These are phyloP conservation scores for Wallacemonas sp. DNA, from an alignment of 208 protist genomes.

Conservation along the genomic window DNA sequence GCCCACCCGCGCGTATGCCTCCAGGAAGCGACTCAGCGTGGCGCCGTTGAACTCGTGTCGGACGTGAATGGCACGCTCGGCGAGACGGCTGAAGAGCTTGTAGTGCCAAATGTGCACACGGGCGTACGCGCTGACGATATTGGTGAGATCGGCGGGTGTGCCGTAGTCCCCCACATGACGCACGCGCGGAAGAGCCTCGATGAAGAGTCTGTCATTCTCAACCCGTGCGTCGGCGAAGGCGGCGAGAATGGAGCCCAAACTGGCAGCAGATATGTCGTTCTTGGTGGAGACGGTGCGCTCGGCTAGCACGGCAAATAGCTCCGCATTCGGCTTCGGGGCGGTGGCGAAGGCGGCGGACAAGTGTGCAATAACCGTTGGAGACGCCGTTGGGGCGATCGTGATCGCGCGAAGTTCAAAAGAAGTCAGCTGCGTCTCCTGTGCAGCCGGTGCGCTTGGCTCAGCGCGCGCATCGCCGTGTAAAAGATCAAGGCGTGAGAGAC, in stretches of 20 bases:
- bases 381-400: slow-evolving; percentile 44
- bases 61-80: slow-evolving; percentile 73
- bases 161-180: slow-evolving; percentile 80
- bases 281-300: slow-evolving; percentile 64
- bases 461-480: slow-evolving; percentile 3
- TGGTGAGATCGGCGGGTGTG: slow-evolving; percentile 64
- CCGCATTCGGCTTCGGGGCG: slow-evolving; percentile 35
- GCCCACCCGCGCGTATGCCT: slow-evolving; percentile 62
- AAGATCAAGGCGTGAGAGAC: slow-evolving; percentile 44
- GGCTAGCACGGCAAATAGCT: slow-evolving; percentile 76
- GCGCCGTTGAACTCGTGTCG: slow-evolving; percentile 51
- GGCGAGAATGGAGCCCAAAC: slow-evolving; percentile 64
- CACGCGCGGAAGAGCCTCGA: slow-evolving; percentile 79
- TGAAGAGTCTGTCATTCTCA: slow-evolving; percentile 74
- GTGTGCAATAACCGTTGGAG: slow-evolving; percentile 48
- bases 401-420: slow-evolving; percentile 38
- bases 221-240: slow-evolving; percentile 65
- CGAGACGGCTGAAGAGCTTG: slow-evolving; percentile 78
- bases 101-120: slow-evolving; percentile 85
- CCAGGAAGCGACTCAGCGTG: slow-evolving; percentile 46
- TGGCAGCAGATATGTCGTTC: slow-evolving; percentile 58
- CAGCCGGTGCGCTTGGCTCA: slow-evolving; percentile 12
- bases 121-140: slow-evolving; percentile 78
- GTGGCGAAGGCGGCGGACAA: slow-evolving; percentile 58
- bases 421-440: slow-evolving; percentile 35